Evolutionary conservation across 2,329 filamentous ascomycete genomes (phyloP), one percentile per base, ranked within the genome.

Genomic region (Stenocarpella maydis): DNA sequence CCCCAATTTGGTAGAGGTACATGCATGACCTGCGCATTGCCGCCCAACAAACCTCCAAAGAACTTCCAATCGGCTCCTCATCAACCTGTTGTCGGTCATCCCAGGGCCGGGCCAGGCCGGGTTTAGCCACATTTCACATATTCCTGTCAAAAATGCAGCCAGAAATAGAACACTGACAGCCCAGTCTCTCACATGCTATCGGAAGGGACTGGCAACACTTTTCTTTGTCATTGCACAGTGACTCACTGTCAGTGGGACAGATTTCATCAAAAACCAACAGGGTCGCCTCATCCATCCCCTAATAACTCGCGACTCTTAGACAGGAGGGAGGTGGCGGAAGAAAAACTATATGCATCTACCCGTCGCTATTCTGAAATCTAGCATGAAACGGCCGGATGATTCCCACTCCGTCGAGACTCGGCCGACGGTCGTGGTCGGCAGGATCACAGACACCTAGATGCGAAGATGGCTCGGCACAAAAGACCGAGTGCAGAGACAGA

Each of bases 371-470:
- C 28, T 63, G 24, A 26, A 43, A 26, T 49, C 43, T 26, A n/a
- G 12, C 43, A 37, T 37, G 58, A 63, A 63, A 63, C 58, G 58
- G 54, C 54, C 39, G 54, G 43, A 10, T 43, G 37, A 60, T 19
- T 45, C 17, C 10, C 54, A 31, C 31, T 45, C 43, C 43, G 14
- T 9, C 31, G 21, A 24, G 31, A 8, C n/a, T 55, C 21, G 37
- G 39, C 31, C 31, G 45, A 10, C 9, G 41, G 24, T 14, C 14
- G 45, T 4, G 43, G 28, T 24, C 58, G 58, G 43, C n/a, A 49
- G 43, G 58, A 63, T 63, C 50, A 65, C 8, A 31, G 1, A 54
- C 34, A 37, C 34, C n/a, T 41, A 45, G 64, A 28, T 41, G 7
- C 26, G 52, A 31, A 21, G 7, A 60, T 8, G n/a, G 34, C 52